A percentile compares a stretch with the other conserved stretches of the same genome.
phyloP scores from a whole-genome alignment of 2,329 filamentous ascomycete species.

The Fusarium secorum region DNA sequence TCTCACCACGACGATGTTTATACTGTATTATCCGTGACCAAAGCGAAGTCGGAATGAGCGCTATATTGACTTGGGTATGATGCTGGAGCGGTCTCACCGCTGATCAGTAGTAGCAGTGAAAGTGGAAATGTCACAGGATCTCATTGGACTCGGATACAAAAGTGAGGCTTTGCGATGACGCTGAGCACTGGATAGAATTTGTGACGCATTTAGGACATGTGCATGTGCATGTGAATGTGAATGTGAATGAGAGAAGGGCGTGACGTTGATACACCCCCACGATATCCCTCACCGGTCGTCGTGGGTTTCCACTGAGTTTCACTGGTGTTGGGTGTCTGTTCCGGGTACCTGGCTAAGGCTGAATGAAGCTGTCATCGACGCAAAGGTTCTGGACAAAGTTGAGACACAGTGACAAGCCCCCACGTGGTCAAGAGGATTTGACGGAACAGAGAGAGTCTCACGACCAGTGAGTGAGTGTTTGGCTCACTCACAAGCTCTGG shows the following conservation, averaged over 20 bases:
- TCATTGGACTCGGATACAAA: not conserved
- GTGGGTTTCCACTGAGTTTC: not conserved
- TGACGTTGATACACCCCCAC: not conserved
- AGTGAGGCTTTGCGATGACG: conserved; percentile 7
- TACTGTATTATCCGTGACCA: not conserved
- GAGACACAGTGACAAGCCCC: not conserved
- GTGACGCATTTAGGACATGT: not conserved
- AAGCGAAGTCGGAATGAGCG: conserved; percentile 3
- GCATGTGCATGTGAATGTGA: not conserved
- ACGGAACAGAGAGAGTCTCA: not conserved
- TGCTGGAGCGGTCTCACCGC: not conserved
- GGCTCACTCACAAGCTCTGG: too few relatives aligned
- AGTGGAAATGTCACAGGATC: not conserved
- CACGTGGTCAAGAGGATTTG: not conserved
- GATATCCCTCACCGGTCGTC: not conserved
- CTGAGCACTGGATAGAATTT: not conserved
- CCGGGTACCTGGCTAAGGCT: not conserved
- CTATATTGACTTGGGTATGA: not conserved
- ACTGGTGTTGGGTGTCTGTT: not conserved
- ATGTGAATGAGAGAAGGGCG: not conserved
- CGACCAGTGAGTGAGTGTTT: not conserved
- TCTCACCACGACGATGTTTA: conserved; percentile 8
- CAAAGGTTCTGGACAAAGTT: not conserved
- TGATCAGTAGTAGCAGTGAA: not conserved
- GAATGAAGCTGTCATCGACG: not conserved